Conservation (phyloP, 768 basidiomycete genomes). For the Leccinum subtestaceum region DNA sequence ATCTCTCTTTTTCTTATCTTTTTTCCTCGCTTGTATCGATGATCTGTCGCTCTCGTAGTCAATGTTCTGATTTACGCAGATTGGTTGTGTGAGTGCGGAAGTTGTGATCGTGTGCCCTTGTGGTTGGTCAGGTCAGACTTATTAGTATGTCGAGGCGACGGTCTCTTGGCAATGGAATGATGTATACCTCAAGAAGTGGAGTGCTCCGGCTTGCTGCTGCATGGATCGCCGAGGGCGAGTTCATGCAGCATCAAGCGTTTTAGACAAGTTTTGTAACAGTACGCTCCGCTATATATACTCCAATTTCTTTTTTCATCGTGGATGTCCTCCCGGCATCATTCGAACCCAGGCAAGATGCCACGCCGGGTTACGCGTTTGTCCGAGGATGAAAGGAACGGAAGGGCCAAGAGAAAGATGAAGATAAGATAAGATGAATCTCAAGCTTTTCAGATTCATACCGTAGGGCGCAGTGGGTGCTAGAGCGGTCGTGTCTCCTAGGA, state of each 20-base stretch:
- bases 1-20: background rate
- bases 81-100: background rate
- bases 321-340: background rate
- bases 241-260: background rate
- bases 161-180: background rate
- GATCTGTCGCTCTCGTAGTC: slow-evolving; percentile 1
- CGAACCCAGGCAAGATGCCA: no score
- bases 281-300: background rate
- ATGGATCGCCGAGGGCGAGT: no score
- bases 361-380: no score
- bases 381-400: no score
- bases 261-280: background rate
- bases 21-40: slow-evolving; percentile 9
- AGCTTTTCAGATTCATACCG: no score
- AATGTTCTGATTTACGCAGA: slow-evolving; percentile 6
- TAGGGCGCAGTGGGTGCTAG: no score
- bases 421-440: no score
- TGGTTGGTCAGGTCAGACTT: background rate
- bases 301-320: no score
- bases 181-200: background rate
- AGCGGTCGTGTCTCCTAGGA: no score
- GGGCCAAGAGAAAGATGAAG: no score
- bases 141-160: background rate
- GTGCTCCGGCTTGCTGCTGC: background rate
- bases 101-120: background rate